Evolutionary conservation across 352 stramenopile species (phyloP), one percentile per base, ranked within the genome.

Genomic region (Thraustochytrium striatum): DNA sequence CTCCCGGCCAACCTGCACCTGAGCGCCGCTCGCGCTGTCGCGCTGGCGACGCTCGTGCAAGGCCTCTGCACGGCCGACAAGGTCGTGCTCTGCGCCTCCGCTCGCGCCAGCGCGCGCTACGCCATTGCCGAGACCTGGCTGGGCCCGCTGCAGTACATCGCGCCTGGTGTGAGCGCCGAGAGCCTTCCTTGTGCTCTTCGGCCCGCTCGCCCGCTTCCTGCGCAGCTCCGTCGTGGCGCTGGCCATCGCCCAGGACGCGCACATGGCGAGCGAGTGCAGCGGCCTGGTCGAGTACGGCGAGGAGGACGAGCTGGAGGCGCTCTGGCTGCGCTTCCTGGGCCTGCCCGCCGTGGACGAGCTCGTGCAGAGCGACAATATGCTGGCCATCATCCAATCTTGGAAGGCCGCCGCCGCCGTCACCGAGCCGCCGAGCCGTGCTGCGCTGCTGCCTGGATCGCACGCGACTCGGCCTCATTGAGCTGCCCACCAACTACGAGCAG

Each of bases 401-500:
- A 61, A 62, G 52, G 28, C 19, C 36, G 32, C 44, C 13, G 9
- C 68, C 1, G 44, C 30, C 25, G n/a, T n/a, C n/a, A n/a, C 9
- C 39, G 41, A 69, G 58, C 59, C 25, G 7, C 33, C 8, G 21
- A 13, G 53, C 5, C 19, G 25, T 36, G 25, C 53, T 16, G 7
- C 32, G 9, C 11, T 75, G 65, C 65, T 75, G 65, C 39, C 41
- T 75, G 41, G 65, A 72, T 9, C 44, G 61, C 0, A 75, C 65
- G 19, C 19, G 69, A 28, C 21, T 65, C 7, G 61, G 43, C 8
- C 39, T 82, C 35, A 2, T 82, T 19, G 5, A 7, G 1, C 81
- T 87, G 33, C 84, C 84, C 5, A 39, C 41, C 55, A 82, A 78
- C 81, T 87, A 83, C 62, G 86, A 85, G 52, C 57, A 87, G 62